A percentile compares a stretch with the other conserved stretches of the same genome.
Conservation (phyloP, 2,329 filamentous ascomycete genomes). For the Nakataea oryzae region DNA sequence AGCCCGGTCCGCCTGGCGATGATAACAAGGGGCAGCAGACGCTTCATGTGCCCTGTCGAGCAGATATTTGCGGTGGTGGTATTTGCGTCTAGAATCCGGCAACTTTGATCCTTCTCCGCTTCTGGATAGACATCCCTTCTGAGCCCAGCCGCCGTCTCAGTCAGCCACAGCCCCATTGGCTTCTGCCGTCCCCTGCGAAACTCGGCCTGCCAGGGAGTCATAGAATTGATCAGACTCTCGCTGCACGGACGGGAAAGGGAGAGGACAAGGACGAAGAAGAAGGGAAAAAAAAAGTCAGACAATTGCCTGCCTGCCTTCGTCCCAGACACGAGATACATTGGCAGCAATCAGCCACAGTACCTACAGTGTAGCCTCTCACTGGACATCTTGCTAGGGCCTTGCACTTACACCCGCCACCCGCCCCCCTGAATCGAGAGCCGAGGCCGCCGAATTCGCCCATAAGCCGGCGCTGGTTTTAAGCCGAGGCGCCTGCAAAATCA, state of each 20-base stretch:
- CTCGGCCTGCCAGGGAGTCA: too few species aligned
- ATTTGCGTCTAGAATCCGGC: neutral
- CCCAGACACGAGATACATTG: too few species aligned
- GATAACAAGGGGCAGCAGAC: neutral
- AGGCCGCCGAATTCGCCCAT: neutral
- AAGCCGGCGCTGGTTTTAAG: neutral
- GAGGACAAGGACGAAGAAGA: too few species aligned
- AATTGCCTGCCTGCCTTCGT: neutral
- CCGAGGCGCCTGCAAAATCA: neutral
- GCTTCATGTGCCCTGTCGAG: neutral
- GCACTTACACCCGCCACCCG: neutral
- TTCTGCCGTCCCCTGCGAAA: neutral
- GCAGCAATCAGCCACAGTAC: too few species aligned
- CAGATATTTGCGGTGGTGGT: too few species aligned
- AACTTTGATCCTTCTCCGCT: neutral
- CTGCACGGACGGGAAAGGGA: too few species aligned
- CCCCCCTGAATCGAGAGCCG: neutral
- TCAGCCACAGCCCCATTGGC: too few species aligned
- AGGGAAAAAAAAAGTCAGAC: neutral
- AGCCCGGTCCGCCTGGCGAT: too few species aligned
- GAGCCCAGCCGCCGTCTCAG: too few species aligned
- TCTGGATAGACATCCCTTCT: neutral
- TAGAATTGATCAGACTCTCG: too few species aligned
- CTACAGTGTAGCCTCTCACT: too few species aligned
- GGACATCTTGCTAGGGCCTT: too few species aligned